These are phyloP conservation scores for Spinacia oleracea DNA, from an alignment of 179 eudicot species.

Conservation along the genomic window DNA sequence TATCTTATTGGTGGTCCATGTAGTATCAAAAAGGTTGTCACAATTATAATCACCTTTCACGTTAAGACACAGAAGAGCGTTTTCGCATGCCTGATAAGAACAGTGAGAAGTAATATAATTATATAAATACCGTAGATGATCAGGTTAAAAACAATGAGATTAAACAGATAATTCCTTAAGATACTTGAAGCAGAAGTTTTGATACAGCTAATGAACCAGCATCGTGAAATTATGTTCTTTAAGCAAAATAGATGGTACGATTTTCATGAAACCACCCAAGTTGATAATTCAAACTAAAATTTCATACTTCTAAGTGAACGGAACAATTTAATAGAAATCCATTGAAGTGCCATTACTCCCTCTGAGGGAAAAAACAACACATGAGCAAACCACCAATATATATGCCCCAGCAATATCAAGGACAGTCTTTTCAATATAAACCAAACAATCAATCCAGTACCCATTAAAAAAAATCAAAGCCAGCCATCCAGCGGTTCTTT, in stretches of 20 bases:
- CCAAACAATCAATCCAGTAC: too few relatives aligned
- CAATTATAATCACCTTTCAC: conserved; percentile 21
- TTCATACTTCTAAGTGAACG: too few relatives aligned
- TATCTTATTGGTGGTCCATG: conserved; percentile 35
- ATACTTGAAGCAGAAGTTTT: neutral
- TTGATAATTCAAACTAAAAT: too few relatives aligned
- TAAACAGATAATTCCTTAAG: neutral
- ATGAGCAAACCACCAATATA: too few relatives aligned
- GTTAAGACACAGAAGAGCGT: conserved; percentile 46
- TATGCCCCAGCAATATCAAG: too few relatives aligned
- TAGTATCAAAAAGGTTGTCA: conserved; percentile 24
- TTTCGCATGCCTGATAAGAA: conserved; percentile 57
- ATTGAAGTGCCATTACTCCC: too few relatives aligned
- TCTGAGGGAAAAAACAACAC: too few relatives aligned
- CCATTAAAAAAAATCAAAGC: too few relatives aligned
- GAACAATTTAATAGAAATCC: too few relatives aligned
- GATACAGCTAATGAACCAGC: conserved; percentile 1
- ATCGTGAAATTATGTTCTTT: conserved; percentile 1
- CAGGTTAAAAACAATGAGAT: neutral
- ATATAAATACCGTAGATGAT: neutral
- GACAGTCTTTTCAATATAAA: too few relatives aligned
- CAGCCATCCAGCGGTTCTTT: too few relatives aligned
- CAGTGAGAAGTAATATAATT: neutral
- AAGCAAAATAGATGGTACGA: neutral
- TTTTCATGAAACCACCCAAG: neutral